Evolutionary conservation across 2,329 filamentous ascomycete genomes (phyloP), one percentile per base, ranked within the genome.

Genomic region (Coniella vitis): DNA sequence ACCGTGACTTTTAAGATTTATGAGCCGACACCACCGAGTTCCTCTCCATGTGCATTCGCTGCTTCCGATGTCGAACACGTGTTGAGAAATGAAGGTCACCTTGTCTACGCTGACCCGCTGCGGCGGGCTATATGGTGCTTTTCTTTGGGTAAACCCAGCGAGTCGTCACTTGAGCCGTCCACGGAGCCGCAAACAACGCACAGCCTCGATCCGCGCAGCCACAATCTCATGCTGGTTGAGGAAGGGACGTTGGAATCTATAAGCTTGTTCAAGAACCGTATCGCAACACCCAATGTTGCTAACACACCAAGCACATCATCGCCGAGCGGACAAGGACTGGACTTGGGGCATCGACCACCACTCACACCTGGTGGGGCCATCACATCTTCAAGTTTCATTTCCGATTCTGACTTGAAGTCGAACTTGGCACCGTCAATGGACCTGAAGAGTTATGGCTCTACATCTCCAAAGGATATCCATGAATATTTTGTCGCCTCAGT

Each of bases 41-140:
- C 69, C 17, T 65, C 70, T 34, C 65, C 63, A 52, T 73, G 74
- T 57, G 67, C 68, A 35, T 69, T 71, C 43, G 66, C 66, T 41
- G 71, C 70, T 16, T 67, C 75, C 54, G 75, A 78, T 51, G 65
- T 79, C 52, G 78, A 82, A 56, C 67, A 65, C 49, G 58, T 64
- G 19, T 61, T 81, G 46, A 70, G 77, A 53, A 70, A 68, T 52
- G 69, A 75, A 63, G 78, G 78, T 40, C 70, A 75, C 50, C 65
- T 81, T 41, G 73, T 75, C 2, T 72, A 74, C 43, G 73, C 73
- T 57, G 78, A 82, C 61, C 62, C 69, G 10, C 64, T 63, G 32
- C 68, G 74, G 51, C 70, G 70, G 38, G 71, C 68, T 9, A 62
- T 81, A 47, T 82, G 78, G 78, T 69, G 73, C 51, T 82, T 81